Conservation (phyloP, 2,329 filamentous ascomycete genomes). For the Bipolaris bicolor region DNA sequence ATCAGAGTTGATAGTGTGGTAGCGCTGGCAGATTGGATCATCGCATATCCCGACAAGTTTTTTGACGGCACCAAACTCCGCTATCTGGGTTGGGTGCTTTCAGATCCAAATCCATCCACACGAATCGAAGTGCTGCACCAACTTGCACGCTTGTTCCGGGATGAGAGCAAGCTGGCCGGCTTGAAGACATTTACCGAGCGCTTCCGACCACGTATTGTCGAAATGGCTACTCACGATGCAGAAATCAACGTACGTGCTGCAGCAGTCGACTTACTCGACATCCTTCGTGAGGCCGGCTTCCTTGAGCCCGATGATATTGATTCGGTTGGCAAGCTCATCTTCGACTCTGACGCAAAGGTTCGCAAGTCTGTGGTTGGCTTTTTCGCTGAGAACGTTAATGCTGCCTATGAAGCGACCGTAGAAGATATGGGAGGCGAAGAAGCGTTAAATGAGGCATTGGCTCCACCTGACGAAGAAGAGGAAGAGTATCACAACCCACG, state of each 20-base stretch:
- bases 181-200: conserved; percentile 92
- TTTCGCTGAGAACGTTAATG: conserved; percentile 85
- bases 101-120: conserved; percentile 75
- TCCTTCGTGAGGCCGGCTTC: conserved; percentile 81
- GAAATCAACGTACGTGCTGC: conserved; percentile 80
- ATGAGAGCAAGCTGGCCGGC: conserved; percentile 75
- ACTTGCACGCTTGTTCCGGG: conserved; percentile 77
- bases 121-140: conserved; percentile 88
- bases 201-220: conserved; percentile 84
- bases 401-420: conserved; percentile 77
- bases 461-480: conserved; percentile 72
- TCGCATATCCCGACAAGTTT: conserved; percentile 81
- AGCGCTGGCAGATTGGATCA: conserved; percentile 88
- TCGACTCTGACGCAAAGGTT: conserved; percentile 82
- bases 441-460: conserved; percentile 74
- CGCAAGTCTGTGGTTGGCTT: conserved; percentile 89
- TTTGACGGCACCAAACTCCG: conserved; percentile 89
- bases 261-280: conserved; percentile 81
- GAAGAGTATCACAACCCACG: conserved; percentile 76
- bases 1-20: conserved; percentile 89
- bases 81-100: conserved; percentile 95
- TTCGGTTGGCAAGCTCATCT: conserved; percentile 82
- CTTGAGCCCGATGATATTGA: conserved; percentile 93
- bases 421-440: conserved; percentile 86
- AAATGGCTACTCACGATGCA: conserved; percentile 87